Evolutionary conservation across 768 basidiomycete genomes (phyloP).

Genomic region (Gymnopilus dilepis): DNA sequence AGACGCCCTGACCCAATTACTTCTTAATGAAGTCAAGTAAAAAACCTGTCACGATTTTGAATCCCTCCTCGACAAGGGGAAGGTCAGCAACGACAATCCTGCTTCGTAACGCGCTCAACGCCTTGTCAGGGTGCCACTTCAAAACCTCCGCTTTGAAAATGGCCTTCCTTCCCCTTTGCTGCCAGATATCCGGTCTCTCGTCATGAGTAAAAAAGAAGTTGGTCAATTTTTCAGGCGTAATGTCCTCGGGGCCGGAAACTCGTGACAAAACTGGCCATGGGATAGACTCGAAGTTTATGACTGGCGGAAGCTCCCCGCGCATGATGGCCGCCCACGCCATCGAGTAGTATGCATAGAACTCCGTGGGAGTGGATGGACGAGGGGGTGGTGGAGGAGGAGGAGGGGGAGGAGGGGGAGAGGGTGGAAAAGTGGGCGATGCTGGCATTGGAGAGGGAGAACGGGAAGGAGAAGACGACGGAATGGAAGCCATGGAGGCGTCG

Average conservation of each 20-base stretch:
- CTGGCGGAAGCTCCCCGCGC: constrained; percentile 10
- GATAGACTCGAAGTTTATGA: constrained; percentile 36
- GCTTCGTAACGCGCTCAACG: constrained; percentile 40
- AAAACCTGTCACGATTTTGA: constrained; percentile 45
- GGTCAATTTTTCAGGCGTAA: constrained; percentile 39
- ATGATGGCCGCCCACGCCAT: constrained; percentile 43
- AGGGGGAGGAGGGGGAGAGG: constrained; percentile 3
- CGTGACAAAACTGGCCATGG: constrained; percentile 49
- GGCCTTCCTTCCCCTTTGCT: constrained; percentile 39
- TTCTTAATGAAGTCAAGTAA: constrained; percentile 29
- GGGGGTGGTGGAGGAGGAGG: constrained; percentile 11
- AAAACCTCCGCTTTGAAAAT: constrained; percentile 49
- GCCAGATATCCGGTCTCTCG: constrained; percentile 27
- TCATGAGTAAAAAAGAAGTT: constrained; percentile 48
- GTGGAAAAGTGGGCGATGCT: not conserved
- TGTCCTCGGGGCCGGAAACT: constrained; percentile 30
- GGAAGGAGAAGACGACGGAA: not conserved
- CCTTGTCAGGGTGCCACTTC: constrained; percentile 63
- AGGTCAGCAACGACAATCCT: constrained; percentile 40
- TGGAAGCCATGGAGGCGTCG: constrained; percentile 13
- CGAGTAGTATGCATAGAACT: constrained; percentile 34
- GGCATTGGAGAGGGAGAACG: not conserved
- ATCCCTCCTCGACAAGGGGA: constrained; percentile 38
- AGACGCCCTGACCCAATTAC: not conserved
- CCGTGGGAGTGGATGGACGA: constrained; percentile 10